phyloP scores from a whole-genome alignment of 2,329 filamentous ascomycete genomes.

The Trichophyton equinum region DNA sequence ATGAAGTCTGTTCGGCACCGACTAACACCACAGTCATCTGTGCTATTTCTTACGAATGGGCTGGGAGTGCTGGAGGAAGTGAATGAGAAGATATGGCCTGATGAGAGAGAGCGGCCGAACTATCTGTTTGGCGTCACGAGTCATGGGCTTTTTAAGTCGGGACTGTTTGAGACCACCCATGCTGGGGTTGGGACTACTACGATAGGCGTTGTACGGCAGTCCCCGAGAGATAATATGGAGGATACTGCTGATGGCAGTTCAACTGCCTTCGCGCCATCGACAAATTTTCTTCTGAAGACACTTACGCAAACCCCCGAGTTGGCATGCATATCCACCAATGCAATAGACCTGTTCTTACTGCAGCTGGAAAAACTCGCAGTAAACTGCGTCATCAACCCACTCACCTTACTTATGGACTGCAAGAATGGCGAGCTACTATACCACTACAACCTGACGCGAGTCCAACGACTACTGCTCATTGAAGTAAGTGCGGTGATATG shows the following conservation, averaged over 20 bases:
- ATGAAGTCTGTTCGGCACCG: slow-evolving; percentile 54
- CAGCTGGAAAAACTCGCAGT: slow-evolving; percentile 72
- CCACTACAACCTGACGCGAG: slow-evolving; percentile 51
- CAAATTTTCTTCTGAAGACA: slow-evolving; percentile 52
- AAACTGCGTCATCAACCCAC: slow-evolving; percentile 63
- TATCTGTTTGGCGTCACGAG: slow-evolving; percentile 61
- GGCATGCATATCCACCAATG: slow-evolving; percentile 45
- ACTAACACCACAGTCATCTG: slow-evolving; percentile 54
- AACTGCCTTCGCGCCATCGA: slow-evolving; percentile 19
- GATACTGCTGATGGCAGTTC: neutral
- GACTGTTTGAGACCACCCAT: slow-evolving; percentile 44
- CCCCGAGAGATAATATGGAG: slow-evolving; percentile 9
- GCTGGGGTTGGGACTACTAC: slow-evolving; percentile 48
- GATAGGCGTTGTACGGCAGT: slow-evolving; percentile 36
- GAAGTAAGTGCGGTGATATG: slow-evolving; percentile 65
- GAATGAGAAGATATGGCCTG: slow-evolving; percentile 56
- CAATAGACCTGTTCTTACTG: slow-evolving; percentile 51
- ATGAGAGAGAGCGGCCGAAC: slow-evolving; percentile 52
- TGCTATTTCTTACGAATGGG: slow-evolving; percentile 68
- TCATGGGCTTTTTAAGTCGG: slow-evolving; percentile 42
- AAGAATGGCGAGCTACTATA: slow-evolving; percentile 58
- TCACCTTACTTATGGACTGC: slow-evolving; percentile 67
- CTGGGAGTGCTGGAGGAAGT: slow-evolving; percentile 73
- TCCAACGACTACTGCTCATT: slow-evolving; percentile 57
- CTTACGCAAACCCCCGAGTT: slow-evolving; percentile 52